Conservation (phyloP, 2,329 filamentous ascomycete genomes). For the Diaporthe longicolla region DNA sequence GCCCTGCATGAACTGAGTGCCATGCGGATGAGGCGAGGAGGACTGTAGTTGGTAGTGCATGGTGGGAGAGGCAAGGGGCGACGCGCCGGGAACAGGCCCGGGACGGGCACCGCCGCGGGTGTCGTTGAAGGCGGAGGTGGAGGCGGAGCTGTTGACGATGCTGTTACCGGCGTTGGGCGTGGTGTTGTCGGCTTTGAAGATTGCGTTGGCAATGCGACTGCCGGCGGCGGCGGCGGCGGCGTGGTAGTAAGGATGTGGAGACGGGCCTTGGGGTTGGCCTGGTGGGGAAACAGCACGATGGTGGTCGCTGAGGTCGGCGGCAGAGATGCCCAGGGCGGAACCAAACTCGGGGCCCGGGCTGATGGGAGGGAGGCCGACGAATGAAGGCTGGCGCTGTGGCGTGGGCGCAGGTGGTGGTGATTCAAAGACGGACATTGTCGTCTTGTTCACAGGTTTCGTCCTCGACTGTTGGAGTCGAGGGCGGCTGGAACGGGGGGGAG, state of each 20-base stretch:
- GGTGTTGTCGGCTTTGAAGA: neutral
- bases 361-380: conserved; percentile 71
- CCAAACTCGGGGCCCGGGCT: conserved; percentile 48
- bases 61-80: conserved; percentile 26
- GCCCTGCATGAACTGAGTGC: conserved; percentile 35
- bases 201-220: conserved; percentile 5
- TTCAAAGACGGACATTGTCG: conserved; percentile 38
- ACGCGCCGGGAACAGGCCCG: conserved; percentile 17
- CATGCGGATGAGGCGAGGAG: conserved; percentile 35
- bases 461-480: neutral
- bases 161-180: neutral
- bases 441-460: neutral
- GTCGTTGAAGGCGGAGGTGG: neutral
- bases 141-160: neutral
- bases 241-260: conserved; percentile 43
- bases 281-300: conserved; percentile 38
- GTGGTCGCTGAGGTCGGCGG: conserved; percentile 52
- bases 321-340: conserved; percentile 66
- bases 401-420: conserved; percentile 41
- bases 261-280: conserved; percentile 29
- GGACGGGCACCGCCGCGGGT: conserved; percentile 16
- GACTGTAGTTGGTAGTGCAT: conserved; percentile 34
- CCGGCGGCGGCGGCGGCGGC: conserved; percentile 41
- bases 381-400: conserved; percentile 63
- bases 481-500: conserved; percentile 3